A percentile compares a stretch with the other conserved stretches of the same genome.
These are phyloP conservation scores for Thielaviopsis populi DNA, from an alignment of 2,329 filamentous ascomycete species.

Conservation along the genomic window DNA sequence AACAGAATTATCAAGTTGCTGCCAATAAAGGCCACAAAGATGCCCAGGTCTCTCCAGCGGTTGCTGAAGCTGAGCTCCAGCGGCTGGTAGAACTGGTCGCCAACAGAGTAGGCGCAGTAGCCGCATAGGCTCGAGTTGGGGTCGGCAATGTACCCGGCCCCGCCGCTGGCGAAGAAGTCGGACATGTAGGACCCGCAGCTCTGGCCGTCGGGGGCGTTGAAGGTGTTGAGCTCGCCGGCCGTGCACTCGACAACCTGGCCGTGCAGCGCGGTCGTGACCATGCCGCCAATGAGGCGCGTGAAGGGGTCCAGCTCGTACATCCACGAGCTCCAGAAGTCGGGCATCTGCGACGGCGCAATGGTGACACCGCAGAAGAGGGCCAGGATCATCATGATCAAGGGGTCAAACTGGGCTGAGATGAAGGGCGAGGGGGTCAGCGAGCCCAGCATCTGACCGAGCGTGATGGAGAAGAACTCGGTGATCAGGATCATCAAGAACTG, in stretches of 20 bases:
- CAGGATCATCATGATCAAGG: conserved; percentile 70
- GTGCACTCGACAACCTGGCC: conserved; percentile 46
- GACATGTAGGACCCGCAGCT: conserved; percentile 65
- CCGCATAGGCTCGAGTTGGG: conserved; percentile 51
- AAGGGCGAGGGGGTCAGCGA: conserved; percentile 65
- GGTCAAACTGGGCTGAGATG: conserved; percentile 66
- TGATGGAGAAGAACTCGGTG: conserved; percentile 73
- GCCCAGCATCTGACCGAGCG: conserved; percentile 60
- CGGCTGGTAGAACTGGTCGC: conserved; percentile 62
- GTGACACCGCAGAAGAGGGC: conserved; percentile 79
- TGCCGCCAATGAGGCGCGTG: conserved; percentile 65
- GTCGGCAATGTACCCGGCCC: conserved; percentile 54
- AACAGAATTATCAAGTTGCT: conserved; percentile 56
- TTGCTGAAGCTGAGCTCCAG: conserved; percentile 51
- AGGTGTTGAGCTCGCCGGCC: conserved; percentile 47
- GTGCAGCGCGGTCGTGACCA: conserved; percentile 65
- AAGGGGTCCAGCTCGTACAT: conserved; percentile 73
- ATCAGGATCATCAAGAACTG: conserved; percentile 76
- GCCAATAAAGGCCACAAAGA: conserved; percentile 58
- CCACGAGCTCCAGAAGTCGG: conserved; percentile 64
- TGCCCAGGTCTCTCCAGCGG: conserved; percentile 72
- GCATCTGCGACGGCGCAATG: conserved; percentile 63
- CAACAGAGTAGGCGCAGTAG: conserved; percentile 69
- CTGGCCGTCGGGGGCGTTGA: conserved; percentile 49
- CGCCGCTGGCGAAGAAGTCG: conserved; percentile 52